These are phyloP conservation scores for Fusarium camptoceras DNA, from an alignment of 2,329 filamentous ascomycete genomes.

Conservation along the genomic window DNA sequence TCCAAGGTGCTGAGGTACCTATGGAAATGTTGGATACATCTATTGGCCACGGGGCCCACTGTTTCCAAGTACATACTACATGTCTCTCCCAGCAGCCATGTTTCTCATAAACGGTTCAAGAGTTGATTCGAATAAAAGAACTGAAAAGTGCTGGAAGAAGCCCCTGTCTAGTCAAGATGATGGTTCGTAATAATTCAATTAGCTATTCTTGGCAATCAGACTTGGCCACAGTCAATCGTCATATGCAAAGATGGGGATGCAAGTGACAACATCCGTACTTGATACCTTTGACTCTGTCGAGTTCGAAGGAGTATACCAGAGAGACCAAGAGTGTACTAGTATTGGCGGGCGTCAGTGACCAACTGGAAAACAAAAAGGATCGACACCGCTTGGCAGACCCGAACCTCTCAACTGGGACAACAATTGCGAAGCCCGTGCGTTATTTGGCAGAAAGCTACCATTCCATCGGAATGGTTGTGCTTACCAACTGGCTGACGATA, in stretches of 20 bases:
- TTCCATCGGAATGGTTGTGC: constrained; percentile 32
- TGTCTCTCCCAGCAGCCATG: background rate
- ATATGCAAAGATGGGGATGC: background rate
- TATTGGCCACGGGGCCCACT: background rate
- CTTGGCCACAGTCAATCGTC: constrained; percentile 2
- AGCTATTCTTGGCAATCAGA: background rate
- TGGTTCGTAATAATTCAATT: background rate
- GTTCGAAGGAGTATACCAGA: background rate
- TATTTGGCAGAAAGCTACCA: constrained; percentile 25
- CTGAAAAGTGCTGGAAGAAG: background rate
- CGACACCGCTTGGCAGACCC: constrained; percentile 27
- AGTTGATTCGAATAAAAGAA: background rate
- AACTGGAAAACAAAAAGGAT: constrained; percentile 5
- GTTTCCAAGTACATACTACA: background rate
- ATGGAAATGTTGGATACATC: background rate
- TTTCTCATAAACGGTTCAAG: background rate
- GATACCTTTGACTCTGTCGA: background rate
- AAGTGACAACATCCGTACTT: background rate
- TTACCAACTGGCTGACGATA: constrained; percentile 3
- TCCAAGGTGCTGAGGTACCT: background rate
- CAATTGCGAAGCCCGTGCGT: constrained; percentile 2
- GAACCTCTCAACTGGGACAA: constrained; percentile 28
- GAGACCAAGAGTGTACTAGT: background rate
- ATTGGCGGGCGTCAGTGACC: constrained; percentile 1
- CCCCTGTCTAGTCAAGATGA: background rate